phyloP scores from a whole-genome alignment of 2,329 filamentous ascomycete species.

The Epicoccum sorghinum region DNA sequence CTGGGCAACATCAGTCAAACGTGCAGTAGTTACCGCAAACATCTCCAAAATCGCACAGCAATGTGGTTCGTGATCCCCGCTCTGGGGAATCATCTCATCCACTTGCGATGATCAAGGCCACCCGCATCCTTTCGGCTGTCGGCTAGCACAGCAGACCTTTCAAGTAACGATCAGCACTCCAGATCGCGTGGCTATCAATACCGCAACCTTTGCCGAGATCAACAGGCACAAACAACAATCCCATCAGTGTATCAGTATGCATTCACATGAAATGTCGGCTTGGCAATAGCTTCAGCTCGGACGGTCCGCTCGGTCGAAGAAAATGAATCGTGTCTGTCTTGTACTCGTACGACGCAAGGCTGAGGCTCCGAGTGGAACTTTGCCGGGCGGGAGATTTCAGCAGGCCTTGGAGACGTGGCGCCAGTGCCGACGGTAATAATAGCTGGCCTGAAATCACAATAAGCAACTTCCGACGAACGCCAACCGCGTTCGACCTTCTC shows the following conservation, averaged over 20 bases:
- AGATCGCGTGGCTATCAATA: neutral
- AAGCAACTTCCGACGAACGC: neutral
- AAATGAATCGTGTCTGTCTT: neutral
- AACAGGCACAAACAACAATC: neutral
- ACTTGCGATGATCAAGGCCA: neutral
- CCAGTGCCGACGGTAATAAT: neutral
- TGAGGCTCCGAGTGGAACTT: neutral
- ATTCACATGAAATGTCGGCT: no score
- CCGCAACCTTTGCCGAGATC: neutral
- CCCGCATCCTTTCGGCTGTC: neutral
- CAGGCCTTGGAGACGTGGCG: neutral
- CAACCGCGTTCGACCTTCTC: neutral
- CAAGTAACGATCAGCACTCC: neutral
- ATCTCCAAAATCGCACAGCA: neutral
- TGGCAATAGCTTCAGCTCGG: neutral
- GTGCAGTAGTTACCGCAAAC: no score
- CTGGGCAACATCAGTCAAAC: no score
- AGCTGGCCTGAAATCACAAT: neutral
- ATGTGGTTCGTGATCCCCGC: neutral
- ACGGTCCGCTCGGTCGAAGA: neutral
- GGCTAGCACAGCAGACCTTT: neutral
- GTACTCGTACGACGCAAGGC: neutral
- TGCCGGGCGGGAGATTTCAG: neutral
- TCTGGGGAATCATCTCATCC: neutral
- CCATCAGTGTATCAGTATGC: no score